These are phyloP conservation scores for Letharia columbiana DNA, from an alignment of 495 filamentous ascomycete species.

Conservation along the genomic window DNA sequence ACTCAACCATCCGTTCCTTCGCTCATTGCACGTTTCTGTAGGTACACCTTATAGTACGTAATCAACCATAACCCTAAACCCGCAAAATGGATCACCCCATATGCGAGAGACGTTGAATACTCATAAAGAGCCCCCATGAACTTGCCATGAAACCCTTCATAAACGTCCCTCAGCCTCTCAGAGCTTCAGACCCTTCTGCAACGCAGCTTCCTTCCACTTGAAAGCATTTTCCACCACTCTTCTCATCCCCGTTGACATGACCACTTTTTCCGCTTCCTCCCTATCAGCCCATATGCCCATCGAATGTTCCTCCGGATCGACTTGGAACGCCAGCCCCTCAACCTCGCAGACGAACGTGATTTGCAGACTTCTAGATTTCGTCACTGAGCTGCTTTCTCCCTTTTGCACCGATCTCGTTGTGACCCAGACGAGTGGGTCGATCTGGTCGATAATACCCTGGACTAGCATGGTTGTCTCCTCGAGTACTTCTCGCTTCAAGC, in stretches of 20 bases:
- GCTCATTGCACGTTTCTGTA: too few relatives aligned
- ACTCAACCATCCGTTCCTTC: too few relatives aligned
- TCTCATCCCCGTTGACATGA: conserved; percentile 15
- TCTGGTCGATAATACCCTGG: not conserved
- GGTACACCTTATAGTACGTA: too few relatives aligned
- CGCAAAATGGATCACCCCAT: too few relatives aligned
- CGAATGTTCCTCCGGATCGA: conserved; percentile 13
- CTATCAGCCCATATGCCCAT: conserved; percentile 1
- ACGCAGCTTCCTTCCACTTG: not conserved
- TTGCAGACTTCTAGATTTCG: not conserved
- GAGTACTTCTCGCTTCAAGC: conserved; percentile 7
- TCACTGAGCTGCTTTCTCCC: not conserved
- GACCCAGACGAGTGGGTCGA: not conserved
- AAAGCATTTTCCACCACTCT: conserved; percentile 10
- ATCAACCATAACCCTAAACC: too few relatives aligned
- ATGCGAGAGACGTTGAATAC: too few relatives aligned
- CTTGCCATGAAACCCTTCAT: too few relatives aligned
- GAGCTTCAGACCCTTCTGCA: too few relatives aligned
- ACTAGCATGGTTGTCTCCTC: conserved; percentile 16
- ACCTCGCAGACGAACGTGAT: conserved; percentile 11
- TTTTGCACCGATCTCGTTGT: not conserved
- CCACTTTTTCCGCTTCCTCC: not conserved
- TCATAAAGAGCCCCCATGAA: too few relatives aligned
- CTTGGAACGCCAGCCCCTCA: not conserved
- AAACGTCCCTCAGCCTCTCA: too few relatives aligned